Evolutionary conservation across 2,329 filamentous ascomycete species (phyloP), one percentile per base, ranked within the genome.

Genomic region (Myriosclerotinia scirpicola): DNA sequence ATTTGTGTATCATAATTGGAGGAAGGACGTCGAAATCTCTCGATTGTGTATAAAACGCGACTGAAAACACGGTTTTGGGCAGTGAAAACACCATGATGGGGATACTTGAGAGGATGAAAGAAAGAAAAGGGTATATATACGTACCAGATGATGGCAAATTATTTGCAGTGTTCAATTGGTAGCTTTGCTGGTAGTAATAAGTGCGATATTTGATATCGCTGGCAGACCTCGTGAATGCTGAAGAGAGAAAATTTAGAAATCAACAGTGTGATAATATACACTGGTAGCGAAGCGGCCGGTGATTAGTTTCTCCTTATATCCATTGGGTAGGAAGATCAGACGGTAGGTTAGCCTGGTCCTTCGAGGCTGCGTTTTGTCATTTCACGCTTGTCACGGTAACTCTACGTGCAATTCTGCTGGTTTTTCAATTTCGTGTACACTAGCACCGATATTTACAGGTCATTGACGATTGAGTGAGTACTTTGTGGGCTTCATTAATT

Each of bases 401-500:
- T 40, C 2, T 55, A 5, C 5, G 20, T 8, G 15, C 38, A 38
- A n/a, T 4, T 2, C 8, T 38, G 17, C 6, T 22, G 38, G 12
- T 40, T 40, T 2, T 40, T 11, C 38, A 12, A 40, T 40, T 40
- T 40, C 38, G 9, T 40, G 9, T 40, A 40, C 38, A 14, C 22
- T 40, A 3, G 34, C 20, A 40, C 11, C 9, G 3, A 55, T 2
- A 36, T 22, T 8, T 15, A 3, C 5, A 22, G 6, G 11, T 15
- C n/a, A 15, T 1, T 40, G 30, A 12, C 2, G 11, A 2, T 12
- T 17, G 20, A 3, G 20, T 48, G 44, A 48, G 20, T n/a, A 4
- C 1, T 9, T 48, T n/a, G 7, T 5, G 6, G 5, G 17, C 9
- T 8, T 0, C 20, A 20, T 20, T 11, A 2, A 15, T 40, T 1